Evolutionary conservation across 2,329 filamentous ascomycete species (phyloP).

Genomic region (Helotiales sp.): DNA sequence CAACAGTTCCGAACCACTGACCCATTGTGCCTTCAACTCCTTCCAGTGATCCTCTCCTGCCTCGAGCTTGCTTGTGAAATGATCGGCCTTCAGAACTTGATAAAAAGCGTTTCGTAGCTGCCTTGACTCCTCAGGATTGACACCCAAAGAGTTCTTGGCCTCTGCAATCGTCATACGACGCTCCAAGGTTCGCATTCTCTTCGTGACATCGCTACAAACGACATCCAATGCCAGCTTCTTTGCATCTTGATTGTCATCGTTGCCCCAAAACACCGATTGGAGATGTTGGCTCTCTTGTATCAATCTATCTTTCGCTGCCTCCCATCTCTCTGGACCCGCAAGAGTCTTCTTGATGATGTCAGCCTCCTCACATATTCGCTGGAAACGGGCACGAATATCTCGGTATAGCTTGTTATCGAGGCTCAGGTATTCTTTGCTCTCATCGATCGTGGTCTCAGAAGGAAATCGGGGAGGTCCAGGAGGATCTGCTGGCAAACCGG

Average conservation of each 20-base stretch:
- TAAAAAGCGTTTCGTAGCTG: constrained; percentile 67
- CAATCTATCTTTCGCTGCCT: constrained; percentile 66
- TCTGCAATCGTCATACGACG: constrained; percentile 71
- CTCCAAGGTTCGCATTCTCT: constrained; percentile 68
- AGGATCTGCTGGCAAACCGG: constrained; percentile 65
- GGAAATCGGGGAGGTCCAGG: constrained; percentile 72
- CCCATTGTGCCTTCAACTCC: constrained; percentile 68
- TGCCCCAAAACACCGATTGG: constrained; percentile 58
- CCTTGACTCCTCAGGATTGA: constrained; percentile 68
- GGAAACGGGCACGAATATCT: constrained; percentile 65
- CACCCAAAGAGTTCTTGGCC: constrained; percentile 69
- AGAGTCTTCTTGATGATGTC: constrained; percentile 74
- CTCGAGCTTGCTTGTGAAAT: constrained; percentile 73
- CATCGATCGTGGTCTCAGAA: constrained; percentile 79
- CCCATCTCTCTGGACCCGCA: constrained; percentile 73
- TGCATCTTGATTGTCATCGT: constrained; percentile 57
- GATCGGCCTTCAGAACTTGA: constrained; percentile 61
- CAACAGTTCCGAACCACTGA: constrained; percentile 55
- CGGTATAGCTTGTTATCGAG: constrained; percentile 65
- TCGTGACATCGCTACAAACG: constrained; percentile 80
- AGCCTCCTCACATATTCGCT: constrained; percentile 66
- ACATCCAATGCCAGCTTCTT: constrained; percentile 73
- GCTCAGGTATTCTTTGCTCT: constrained; percentile 69
- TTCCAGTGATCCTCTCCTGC: constrained; percentile 71
- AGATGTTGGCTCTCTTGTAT: constrained; percentile 65